Base-by-base conservation (phyloP, 192 early-diverging fungal species). In the Entomortierella parvispora region DNA sequence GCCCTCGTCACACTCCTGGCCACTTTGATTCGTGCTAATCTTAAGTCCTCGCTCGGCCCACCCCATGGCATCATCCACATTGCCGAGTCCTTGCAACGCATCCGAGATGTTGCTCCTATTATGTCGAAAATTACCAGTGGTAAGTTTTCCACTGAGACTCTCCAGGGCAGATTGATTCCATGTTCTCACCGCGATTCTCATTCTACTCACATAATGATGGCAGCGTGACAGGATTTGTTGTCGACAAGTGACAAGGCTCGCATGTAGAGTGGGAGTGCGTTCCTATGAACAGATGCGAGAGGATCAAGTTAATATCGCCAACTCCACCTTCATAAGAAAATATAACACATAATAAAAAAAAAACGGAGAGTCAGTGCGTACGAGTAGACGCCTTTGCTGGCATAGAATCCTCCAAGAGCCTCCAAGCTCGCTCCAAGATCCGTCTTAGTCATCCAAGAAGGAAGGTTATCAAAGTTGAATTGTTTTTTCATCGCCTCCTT, bases 11-110 rank as follows among this genome's bases (percentile, higher is more conserved):
- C 85, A 87, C 46, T 83, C 69, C 40, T 62, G 64, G 0, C 67
- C 70, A 65, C 69, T 80, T 49, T 78, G 59, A 2, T 67, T 65
- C 0, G 33, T 37, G 45, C 71, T 63, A 8, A 86, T 50, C 40
- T 84, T 82, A 20, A 86, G 56, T 17, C 85, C 87, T 32, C 77
- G 71, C 54, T 88, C 82, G 3, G 82, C 84, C 87, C 87, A 88
- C 23, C 79, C 68, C 20, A 74, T 70, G 42, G 87, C 87, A 58
- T 85, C 84, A 15, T 85, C 78, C 32, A 82, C 55, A 15, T 86
- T 64, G 4, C 82, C 81, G 49, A 87, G 57, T 28, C 80, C 83
- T 47, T 80, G 80, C 69, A 84, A 86, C 15, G 71, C 80, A 50
- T 88, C 85, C n/a, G 87, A 74, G 34, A 88, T 74, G 53, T 88